Evolutionary conservation across 352 stramenopile genomes (phyloP), one percentile per base, ranked within the genome.

Genomic region (Elongisporangium senticosum): DNA sequence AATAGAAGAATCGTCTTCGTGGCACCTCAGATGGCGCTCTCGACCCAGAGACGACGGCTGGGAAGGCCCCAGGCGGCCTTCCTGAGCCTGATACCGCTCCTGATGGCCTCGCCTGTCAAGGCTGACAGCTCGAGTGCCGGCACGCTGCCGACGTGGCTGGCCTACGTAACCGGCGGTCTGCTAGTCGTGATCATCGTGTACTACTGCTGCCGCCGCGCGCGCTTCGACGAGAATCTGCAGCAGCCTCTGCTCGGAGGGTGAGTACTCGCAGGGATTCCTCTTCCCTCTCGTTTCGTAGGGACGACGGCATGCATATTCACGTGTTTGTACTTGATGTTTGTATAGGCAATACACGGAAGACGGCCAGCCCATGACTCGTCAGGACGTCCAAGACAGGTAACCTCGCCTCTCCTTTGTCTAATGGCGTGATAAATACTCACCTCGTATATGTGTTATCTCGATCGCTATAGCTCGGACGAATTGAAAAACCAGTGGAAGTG

Each of bases 141-240:
- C 20, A 78, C 80, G 58, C 69, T 93, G 11, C 83, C 85, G 13
- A 83, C 81, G 24, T 95, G 85, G 85, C 71, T 95, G 21, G 85
- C 85, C 49, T 95, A 92, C 68, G 78, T 92, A 33, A 95, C 85
- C 13, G 85, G 85, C 57, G 85, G 83, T 1, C 62, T 95, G 28
- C 64, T 95, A 53, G 72, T 95, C 58, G 75, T 95, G 50, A 95
- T 95, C 64, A 92, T 95, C 61, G 74, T 93, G 26, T 95, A 95
- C 74, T 95, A 95, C 58, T 95, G 85, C 74, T 95, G 85, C 56
- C 85, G 85, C 43, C 83, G 83, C 56, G 79, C 83, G 58, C 79
- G 85, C 57, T 95, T 95, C 58, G 85, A 95, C 55, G 85, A 95
- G 65, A 93, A 87, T 61, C 67, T 95, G 33, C 85, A 95, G 67